phyloP scores from a whole-genome alignment of 2,329 filamentous ascomycete species.

The Ramularia endophylla region DNA sequence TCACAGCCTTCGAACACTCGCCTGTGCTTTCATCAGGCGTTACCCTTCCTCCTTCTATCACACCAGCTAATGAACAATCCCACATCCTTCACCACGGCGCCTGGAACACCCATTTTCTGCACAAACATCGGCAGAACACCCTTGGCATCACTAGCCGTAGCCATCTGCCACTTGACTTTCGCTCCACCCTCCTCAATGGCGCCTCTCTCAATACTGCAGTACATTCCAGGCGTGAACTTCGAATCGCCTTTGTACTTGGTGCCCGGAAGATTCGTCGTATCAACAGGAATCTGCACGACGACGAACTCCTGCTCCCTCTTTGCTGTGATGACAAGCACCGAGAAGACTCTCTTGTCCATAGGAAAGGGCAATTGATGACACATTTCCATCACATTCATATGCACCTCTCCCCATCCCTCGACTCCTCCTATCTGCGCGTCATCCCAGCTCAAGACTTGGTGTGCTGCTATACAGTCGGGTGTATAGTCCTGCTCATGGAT shows the following conservation, averaged over 20 bases:
- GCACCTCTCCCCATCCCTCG: conserved; percentile 29
- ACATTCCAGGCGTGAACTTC: conserved; percentile 51
- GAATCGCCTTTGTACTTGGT: conserved; percentile 29
- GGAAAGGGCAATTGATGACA: conserved; percentile 56
- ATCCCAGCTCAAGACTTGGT: conserved; percentile 41
- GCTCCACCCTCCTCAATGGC: conserved; percentile 36
- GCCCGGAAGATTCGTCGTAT: conserved; percentile 29
- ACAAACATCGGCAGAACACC: conserved; percentile 60
- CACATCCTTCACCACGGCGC: conserved; percentile 64
- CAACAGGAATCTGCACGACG: conserved; percentile 35
- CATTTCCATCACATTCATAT: conserved; percentile 55
- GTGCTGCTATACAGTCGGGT: conserved; percentile 47
- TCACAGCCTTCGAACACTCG: no score
- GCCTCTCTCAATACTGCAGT: conserved; percentile 61
- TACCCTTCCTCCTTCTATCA: conserved; percentile 22
- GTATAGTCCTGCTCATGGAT: conserved; percentile 55
- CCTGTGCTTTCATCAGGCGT: no score
- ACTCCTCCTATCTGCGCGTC: conserved; percentile 21
- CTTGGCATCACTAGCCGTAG: conserved; percentile 64
- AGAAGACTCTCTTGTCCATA: conserved; percentile 60
- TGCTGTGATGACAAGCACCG: conserved; percentile 57
- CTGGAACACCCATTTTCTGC: conserved; percentile 59
- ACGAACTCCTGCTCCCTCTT: conserved; percentile 25
- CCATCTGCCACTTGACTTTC: conserved; percentile 69
- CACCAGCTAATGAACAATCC: conserved; percentile 60